Evolutionary conservation across 805 yeast species (phyloP), one percentile per base, ranked within the genome.

Genomic region (Pichia manshurica): DNA sequence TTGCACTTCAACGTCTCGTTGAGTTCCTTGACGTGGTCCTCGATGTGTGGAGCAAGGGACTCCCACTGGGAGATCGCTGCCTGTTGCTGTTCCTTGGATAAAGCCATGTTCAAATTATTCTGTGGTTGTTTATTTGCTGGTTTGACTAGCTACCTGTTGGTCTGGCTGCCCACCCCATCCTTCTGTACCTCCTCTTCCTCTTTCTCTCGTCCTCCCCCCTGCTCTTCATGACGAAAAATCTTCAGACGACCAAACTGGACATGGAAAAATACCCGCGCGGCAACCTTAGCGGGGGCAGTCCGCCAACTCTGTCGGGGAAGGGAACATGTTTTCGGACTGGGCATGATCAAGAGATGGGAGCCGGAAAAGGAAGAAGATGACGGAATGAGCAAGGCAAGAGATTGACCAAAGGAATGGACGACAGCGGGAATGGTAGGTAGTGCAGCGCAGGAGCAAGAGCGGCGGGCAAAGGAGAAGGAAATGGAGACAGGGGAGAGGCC

Each of bases 1-100:
- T 76, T 72, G 48, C 75, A 69, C 65, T 84, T 82, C 59, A 91
- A 75, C 44, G 75, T 69, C 50, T 79, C 78, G 67, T 90, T 90
- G 57, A 93, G 77, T 48, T 78, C 71, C 47, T 75, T 63, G 22
- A 74, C 61, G 39, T 84, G 82, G 45, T 69, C 75, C 35, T 84
- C 81, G 31, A 50, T 25, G 17, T 48, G 50, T 4, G 46, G 29
- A n/a, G 90, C 73, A 45, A 89, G 72, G 4, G 95, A 81, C 49
- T 73, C 73, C 83, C 91, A 86, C 68, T 90, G 96, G 31, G 89
- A 76, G 53, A 77, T 73, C 5, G 34, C 17, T 1, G 48, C 48
- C n/a, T 41, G 44, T 28, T 40, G 43, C 33, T 37, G 40, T 37
- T 37, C 40, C 10, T 37, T 37, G 3, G 40, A 37, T 6, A 37